Base-by-base conservation (phyloP, 192 early-diverging fungal species). In the Backusella tuberculispora region DNA sequence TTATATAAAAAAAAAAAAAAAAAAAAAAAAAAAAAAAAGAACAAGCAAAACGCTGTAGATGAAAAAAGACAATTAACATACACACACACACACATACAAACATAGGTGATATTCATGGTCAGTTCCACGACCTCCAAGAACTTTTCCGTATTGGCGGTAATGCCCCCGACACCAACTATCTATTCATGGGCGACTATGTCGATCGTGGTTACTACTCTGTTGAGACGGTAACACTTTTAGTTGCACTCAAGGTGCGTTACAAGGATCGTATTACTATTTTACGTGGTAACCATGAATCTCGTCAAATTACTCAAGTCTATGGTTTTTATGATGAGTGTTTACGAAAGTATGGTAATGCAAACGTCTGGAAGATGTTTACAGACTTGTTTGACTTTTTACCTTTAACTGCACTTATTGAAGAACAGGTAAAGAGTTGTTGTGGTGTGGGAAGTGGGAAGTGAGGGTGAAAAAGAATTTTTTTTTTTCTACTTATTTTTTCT, bases 181-280 rank as follows among this genome's bases (percentile, higher is more conserved):
- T 99, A 40, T 99, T 99, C 80, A 96, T 99, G 95, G 97, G 97
- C 63, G 98, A 99, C 83, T 99, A 98, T 83, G 98, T 99, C 44
- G 98, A 99, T 80, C 92, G 98, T 70, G 98, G 98, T 50, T 98
- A 98, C 81, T 96, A 99, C 85, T 95, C 92, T 37, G 98, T 99
- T 66, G 98, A 99, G 88, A 99, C 97, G 4, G 95, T 99, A 69
- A 91, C 96, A 17, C 84, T 99, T 66, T 90, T 99, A 69, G 92
- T 98, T 13, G 96, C 95, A 6, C 89, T 99, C 71, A 99, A 99
- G 84, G 93, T 98, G 41, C 87, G 94, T 71, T 95, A 95, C 80
- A 92, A 90, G 74, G 93, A 95, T 81, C 88, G 94, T 50, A 94
- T 99, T 76, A 98, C 96, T 9, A 93, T 99, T 74, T 90, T 99